Conservation (phyloP, 1,139 yeast genomes). For the Diutina siamensis region DNA sequence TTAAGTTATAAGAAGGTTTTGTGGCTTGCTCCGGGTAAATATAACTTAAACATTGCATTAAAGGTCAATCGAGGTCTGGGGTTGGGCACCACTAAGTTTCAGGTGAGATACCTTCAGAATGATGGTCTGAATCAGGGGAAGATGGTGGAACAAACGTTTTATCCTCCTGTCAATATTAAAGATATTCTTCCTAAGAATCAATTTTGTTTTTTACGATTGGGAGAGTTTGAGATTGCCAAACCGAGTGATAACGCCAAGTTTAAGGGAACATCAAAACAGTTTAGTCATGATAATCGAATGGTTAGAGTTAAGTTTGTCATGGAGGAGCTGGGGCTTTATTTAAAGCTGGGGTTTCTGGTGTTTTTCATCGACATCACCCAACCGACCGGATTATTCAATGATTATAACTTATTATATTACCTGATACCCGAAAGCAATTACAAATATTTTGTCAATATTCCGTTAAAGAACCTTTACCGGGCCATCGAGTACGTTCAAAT, state of each 20-base stretch:
- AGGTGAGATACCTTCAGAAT: slow-evolving; percentile 21
- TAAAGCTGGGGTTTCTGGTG: slow-evolving; percentile 46
- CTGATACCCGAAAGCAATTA: slow-evolving; percentile 32
- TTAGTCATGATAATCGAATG: slow-evolving; percentile 15
- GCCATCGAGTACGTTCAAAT: slow-evolving; percentile 28
- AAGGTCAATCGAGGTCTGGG: slow-evolving; percentile 45
- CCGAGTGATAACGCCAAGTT: background rate
- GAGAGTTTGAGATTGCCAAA: slow-evolving; percentile 27
- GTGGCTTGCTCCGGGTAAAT: slow-evolving; percentile 40
- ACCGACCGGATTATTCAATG: slow-evolving; percentile 32
- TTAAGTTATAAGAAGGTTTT: slow-evolving; percentile 35
- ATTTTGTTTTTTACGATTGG: slow-evolving; percentile 41
- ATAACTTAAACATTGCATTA: slow-evolving; percentile 40
- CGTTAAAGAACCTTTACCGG: slow-evolving; percentile 31
- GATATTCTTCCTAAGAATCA: slow-evolving; percentile 45
- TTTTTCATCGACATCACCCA: slow-evolving; percentile 45
- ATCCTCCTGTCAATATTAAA: slow-evolving; percentile 46
- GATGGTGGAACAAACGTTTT: slow-evolving; percentile 25
- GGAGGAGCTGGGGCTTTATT: slow-evolving; percentile 49
- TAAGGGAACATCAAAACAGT: background rate
- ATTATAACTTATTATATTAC: slow-evolving; percentile 31
- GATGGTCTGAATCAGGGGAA: slow-evolving; percentile 10
- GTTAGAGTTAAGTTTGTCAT: slow-evolving; percentile 33
- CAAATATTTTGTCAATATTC: slow-evolving; percentile 29
- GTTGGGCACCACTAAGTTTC: slow-evolving; percentile 48